Evolutionary conservation across 2,329 filamentous ascomycete species (phyloP).

Genomic region (Elsinoe arachidis): DNA sequence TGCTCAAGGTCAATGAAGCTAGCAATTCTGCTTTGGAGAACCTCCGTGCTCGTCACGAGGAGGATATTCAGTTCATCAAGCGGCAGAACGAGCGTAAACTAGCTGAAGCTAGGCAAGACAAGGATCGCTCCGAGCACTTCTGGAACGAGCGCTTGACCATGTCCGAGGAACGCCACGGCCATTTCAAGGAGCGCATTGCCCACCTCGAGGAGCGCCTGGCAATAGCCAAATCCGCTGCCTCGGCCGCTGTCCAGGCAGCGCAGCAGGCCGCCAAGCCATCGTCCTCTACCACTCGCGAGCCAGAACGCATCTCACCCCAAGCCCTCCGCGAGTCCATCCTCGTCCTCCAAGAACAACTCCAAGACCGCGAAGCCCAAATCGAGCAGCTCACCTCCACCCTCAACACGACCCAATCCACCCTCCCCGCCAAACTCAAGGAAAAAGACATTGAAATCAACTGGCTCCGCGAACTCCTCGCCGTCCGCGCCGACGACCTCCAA

Average conservation of each 20-base stretch:
- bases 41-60: conserved; percentile 53
- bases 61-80: conserved; percentile 42
- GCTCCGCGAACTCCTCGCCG: conserved; percentile 85
- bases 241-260: conserved; percentile 65
- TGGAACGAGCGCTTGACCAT: conserved; percentile 73
- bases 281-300: conserved; percentile 32
- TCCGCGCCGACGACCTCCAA: conserved; percentile 81
- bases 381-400: conserved; percentile 74
- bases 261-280: conserved; percentile 21
- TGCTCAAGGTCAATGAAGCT: conserved; percentile 47
- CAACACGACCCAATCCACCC: conserved; percentile 62
- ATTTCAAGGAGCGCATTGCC: conserved; percentile 74
- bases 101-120: conserved; percentile 60
- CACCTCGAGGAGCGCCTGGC: conserved; percentile 87
- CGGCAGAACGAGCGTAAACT: conserved; percentile 50
- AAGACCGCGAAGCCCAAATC: conserved; percentile 83
- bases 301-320: conserved; percentile 87
- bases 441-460: conserved; percentile 90
- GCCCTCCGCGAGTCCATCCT: conserved; percentile 92
- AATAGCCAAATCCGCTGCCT: conserved; percentile 78
- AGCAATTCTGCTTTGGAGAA: conserved; percentile 47
- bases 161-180: conserved; percentile 73
- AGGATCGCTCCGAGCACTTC: conserved; percentile 68
- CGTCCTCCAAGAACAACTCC: conserved; percentile 91
- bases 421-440: conserved; percentile 74